phyloP scores from a whole-genome alignment of 352 stramenopile species.

The Thalassiosira hispida region DNA sequence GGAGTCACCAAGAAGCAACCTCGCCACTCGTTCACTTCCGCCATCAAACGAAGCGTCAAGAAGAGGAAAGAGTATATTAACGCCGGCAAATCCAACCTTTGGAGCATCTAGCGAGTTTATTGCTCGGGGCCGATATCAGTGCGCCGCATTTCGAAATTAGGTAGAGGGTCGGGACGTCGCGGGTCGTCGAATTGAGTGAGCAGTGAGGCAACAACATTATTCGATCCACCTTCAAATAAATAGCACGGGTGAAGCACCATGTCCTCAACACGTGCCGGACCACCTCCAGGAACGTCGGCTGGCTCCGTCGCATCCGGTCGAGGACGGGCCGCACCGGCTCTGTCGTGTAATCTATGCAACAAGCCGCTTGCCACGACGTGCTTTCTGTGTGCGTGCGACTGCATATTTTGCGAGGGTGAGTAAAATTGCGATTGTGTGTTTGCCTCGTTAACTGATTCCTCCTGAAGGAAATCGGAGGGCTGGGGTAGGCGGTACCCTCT shows the following conservation, averaged over 20 bases:
- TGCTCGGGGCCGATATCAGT: too few relatives aligned
- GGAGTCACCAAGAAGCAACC: not conserved
- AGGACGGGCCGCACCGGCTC: constrained; percentile 10
- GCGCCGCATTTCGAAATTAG: too few relatives aligned
- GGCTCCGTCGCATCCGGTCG: constrained; percentile 27
- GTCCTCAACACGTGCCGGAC: constrained; percentile 25
- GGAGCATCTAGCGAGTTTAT: too few relatives aligned
- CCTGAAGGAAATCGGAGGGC: too few relatives aligned
- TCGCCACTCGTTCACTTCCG: not conserved
- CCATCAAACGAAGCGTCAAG: too few relatives aligned
- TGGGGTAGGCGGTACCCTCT: too few relatives aligned
- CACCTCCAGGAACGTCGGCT: constrained; percentile 31
- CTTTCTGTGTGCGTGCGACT: constrained; percentile 80
- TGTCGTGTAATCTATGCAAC: constrained; percentile 71
- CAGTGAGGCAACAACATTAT: not conserved
- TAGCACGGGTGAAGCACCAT: not conserved
- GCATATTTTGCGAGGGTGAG: constrained; percentile 83
- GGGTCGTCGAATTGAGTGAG: not conserved
- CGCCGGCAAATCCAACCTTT: too few relatives aligned
- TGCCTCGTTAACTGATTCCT: not conserved
- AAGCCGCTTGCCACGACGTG: constrained; percentile 74
- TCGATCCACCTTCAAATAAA: too few relatives aligned
- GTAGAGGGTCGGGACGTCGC: too few relatives aligned
- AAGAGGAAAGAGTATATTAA: too few relatives aligned
- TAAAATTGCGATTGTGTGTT: not conserved